Evolutionary conservation across 768 basidiomycete genomes (phyloP).

Genomic region (Termitomyces sp.): DNA sequence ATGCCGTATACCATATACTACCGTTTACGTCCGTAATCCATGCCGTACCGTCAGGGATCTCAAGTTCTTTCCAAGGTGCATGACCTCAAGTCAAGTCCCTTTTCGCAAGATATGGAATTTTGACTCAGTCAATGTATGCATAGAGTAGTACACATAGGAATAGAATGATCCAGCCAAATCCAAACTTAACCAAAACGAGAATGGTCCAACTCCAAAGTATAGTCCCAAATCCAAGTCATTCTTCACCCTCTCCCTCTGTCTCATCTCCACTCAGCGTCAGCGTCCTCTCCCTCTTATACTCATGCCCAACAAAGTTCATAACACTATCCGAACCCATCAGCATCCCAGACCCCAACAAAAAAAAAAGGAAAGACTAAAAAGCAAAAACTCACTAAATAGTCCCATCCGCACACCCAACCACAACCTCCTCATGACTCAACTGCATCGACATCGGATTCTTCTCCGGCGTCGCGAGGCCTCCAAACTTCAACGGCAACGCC

Average conservation of each 20-base stretch:
- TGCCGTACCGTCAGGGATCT: too few relatives aligned
- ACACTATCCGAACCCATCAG: conserved; percentile 15
- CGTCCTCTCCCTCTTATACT: conserved; percentile 19
- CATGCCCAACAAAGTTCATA: conserved; percentile 32
- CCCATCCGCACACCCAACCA: conserved; percentile 87
- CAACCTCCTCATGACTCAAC: conserved; percentile 84
- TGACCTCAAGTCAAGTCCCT: too few relatives aligned
- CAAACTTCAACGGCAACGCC: conserved; percentile 59
- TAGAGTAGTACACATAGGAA: too few relatives aligned
- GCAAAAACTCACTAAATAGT: conserved; percentile 80
- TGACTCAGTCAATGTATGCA: background rate
- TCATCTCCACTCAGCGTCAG: background rate
- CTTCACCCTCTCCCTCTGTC: background rate
- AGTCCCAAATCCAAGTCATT: background rate
- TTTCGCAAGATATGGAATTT: too few relatives aligned
- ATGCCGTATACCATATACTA: too few relatives aligned
- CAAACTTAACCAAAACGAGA: background rate
- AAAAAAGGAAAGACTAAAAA: conserved; percentile 1
- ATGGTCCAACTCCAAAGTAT: background rate
- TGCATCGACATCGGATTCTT: conserved; percentile 97
- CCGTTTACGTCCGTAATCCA: too few relatives aligned
- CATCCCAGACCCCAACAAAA: conserved; percentile 8
- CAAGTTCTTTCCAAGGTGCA: too few relatives aligned
- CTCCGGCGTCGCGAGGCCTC: conserved; percentile 78
- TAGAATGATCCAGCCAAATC: background rate